These are phyloP conservation scores for Schizonepeta tenuifolia DNA, from an alignment of 257 asterid genomes.

Conservation along the genomic window DNA sequence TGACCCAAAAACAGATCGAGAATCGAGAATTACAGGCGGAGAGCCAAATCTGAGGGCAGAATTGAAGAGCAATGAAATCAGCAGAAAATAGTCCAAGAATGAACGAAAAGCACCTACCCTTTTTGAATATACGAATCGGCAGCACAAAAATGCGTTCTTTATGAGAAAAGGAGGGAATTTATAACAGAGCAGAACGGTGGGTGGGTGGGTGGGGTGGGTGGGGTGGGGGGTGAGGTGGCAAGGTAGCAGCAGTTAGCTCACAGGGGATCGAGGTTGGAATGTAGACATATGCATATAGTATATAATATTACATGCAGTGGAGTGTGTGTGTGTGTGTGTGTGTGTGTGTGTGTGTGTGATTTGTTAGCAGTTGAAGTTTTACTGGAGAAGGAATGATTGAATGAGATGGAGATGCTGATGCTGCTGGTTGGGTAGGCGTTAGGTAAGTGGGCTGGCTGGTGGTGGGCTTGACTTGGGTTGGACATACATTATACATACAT, in stretches of 20 bases:
- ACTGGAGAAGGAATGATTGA: constrained; percentile 16
- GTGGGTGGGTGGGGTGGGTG: neutral
- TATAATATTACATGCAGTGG: neutral
- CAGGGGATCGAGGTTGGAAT: neutral
- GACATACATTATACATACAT: neutral
- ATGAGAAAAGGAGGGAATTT: constrained; percentile 19
- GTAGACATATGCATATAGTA: neutral
- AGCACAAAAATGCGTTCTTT: constrained; percentile 14
- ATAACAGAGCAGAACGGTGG: constrained; percentile 24
- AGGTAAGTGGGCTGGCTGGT: constrained; percentile 38
- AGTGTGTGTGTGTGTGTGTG: neutral
- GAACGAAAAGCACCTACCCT: constrained; percentile 29
- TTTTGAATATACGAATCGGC: constrained; percentile 16
- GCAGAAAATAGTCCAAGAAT: constrained; percentile 5
- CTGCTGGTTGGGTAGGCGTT: constrained; percentile 15
- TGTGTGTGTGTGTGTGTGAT: neutral
- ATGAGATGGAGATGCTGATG: neutral
- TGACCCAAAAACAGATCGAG: constrained; percentile 26
- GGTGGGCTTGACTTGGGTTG: constrained; percentile 33
- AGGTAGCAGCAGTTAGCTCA: constrained; percentile 28
- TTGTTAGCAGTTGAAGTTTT: constrained; percentile 26
- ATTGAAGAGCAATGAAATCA: neutral
- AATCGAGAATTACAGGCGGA: constrained; percentile 8
- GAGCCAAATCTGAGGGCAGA: constrained; percentile 4
- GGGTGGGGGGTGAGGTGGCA: constrained; percentile 26